These are phyloP conservation scores for Talaromyces sp. DNA, from an alignment of 2,329 filamentous ascomycete species.

Conservation along the genomic window DNA sequence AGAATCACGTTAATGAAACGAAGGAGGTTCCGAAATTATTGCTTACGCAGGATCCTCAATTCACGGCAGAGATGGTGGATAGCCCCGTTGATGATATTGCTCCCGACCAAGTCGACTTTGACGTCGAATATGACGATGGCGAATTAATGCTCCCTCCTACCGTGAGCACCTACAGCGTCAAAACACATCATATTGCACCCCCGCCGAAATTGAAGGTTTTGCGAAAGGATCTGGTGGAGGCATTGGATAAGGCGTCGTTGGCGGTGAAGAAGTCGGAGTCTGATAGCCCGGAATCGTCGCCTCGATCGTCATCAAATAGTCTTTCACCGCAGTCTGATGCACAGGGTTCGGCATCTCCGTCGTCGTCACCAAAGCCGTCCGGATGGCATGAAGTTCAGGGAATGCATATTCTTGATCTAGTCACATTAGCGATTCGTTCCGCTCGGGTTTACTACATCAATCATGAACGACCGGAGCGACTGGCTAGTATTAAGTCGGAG, in stretches of 20 bases:
- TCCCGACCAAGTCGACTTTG: conserved; percentile 47
- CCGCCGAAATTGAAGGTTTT: conserved; percentile 81
- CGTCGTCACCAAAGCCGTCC: conserved; percentile 44
- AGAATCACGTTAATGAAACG: conserved; percentile 4
- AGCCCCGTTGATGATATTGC: conserved; percentile 50
- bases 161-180: conserved; percentile 89
- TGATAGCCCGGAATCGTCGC: conserved; percentile 30
- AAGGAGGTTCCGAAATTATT: conserved; percentile 42
- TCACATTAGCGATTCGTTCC: conserved; percentile 91
- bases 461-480: conserved; percentile 79
- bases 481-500: conserved; percentile 85
- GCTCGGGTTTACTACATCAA: conserved; percentile 96
- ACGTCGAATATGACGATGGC: conserved; percentile 57
- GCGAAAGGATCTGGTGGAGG: conserved; percentile 65
- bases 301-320: conserved; percentile 34
- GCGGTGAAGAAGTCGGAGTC: conserved; percentile 56
- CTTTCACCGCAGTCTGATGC: conserved; percentile 23
- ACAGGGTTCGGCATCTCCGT: conserved; percentile 25
- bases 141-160: conserved; percentile 90
- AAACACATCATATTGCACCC: conserved; percentile 75
- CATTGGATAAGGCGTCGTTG: conserved; percentile 67
- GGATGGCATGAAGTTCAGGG: conserved; percentile 87
- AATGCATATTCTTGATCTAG: conserved; percentile 85
- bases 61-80: conserved; percentile 48
- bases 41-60: conserved; percentile 38